Evolutionary conservation across 192 early-diverging fungal genomes (phyloP).

Genomic region (Lunasporangiospora selenospora): DNA sequence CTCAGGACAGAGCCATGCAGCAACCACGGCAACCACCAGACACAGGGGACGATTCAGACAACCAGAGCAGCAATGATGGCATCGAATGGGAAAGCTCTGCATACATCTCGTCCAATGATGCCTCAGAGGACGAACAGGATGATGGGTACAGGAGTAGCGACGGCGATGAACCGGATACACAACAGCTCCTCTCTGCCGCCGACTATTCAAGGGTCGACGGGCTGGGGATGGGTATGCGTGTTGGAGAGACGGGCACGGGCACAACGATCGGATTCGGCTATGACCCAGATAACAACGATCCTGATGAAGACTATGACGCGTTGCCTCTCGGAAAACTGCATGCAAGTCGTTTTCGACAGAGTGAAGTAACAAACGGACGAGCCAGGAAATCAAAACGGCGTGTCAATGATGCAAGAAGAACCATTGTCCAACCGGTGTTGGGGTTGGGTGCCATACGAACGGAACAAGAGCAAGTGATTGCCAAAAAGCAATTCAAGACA

Average conservation of each 20-base stretch:
- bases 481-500: conserved; percentile 23
- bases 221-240: conserved; percentile 44
- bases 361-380: background rate
- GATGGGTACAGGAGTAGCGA: conserved; percentile 3
- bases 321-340: too few relatives aligned
- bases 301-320: conserved; percentile 23
- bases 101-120: background rate
- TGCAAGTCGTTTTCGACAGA: too few relatives aligned
- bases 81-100: background rate
- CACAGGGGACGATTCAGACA: too few relatives aligned
- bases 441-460: conserved; percentile 20
- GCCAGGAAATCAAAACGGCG: conserved; percentile 3
- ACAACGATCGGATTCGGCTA: conserved; percentile 44
- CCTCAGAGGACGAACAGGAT: background rate
- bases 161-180: conserved; percentile 20
- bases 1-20: too few relatives aligned
- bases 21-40: too few relatives aligned
- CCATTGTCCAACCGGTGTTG: background rate
- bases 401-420: background rate
- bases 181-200: conserved; percentile 8
- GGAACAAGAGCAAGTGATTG: conserved; percentile 16
- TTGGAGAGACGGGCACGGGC: conserved; percentile 43
- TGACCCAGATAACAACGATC: conserved; percentile 5
- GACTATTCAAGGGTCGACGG: conserved; percentile 25
- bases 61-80: conserved; percentile 4